phyloP scores from a whole-genome alignment of 2,329 filamentous ascomycete species.

The Capronia americana region DNA sequence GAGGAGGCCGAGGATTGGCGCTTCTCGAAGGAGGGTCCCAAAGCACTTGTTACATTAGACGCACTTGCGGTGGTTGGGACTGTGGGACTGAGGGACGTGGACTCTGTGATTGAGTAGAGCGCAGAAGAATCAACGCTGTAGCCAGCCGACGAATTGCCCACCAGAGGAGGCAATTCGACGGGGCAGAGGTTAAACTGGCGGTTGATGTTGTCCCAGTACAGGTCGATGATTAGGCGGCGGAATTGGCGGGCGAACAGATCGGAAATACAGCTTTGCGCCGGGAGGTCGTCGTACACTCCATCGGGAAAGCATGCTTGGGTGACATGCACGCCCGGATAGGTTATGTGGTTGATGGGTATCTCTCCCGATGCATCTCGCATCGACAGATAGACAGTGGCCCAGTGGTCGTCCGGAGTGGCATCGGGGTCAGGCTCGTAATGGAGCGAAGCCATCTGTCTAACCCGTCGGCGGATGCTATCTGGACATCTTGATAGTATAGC shows the following conservation, averaged over 20 bases:
- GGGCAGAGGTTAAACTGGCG: constrained; percentile 67
- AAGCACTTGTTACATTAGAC: constrained; percentile 9
- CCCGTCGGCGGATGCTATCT: background rate
- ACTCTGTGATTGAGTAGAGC: constrained; percentile 29
- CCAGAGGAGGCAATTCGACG: constrained; percentile 44
- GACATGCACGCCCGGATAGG: constrained; percentile 62
- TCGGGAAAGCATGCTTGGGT: constrained; percentile 65
- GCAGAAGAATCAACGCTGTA: constrained; percentile 31
- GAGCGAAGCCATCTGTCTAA: constrained; percentile 48
- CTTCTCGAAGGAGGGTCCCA: constrained; percentile 8
- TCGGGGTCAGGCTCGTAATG: constrained; percentile 48
- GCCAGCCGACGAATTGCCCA: constrained; percentile 32
- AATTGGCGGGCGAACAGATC: constrained; percentile 68
- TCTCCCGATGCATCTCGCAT: constrained; percentile 66
- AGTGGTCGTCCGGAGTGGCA: constrained; percentile 47
- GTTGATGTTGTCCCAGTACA: constrained; percentile 67
- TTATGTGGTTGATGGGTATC: constrained; percentile 69
- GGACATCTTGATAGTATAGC: constrained; percentile 5
- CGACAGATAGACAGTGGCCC: constrained; percentile 53
- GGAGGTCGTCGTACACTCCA: constrained; percentile 59
- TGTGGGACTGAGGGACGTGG: constrained; percentile 16
- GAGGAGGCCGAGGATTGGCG: constrained; percentile 17
- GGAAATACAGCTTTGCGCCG: constrained; percentile 63
- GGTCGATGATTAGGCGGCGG: constrained; percentile 63
- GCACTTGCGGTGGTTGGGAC: background rate